Conservation (phyloP, 1,284 basidiomycete species). For the Marasmius sp. region DNA sequence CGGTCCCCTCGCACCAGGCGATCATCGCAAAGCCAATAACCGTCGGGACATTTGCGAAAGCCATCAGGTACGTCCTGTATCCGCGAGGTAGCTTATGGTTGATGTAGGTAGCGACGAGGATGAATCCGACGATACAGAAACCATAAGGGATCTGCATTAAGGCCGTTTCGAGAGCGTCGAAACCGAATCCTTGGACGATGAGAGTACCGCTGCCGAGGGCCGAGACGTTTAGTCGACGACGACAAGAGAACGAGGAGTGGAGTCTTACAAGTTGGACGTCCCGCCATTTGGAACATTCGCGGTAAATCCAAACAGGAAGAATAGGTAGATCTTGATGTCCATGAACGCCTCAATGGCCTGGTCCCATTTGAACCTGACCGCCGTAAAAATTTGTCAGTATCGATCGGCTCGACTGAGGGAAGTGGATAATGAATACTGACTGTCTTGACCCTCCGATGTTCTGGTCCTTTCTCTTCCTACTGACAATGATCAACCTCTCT, state of each 20-base stretch:
- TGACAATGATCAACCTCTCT: slow-evolving; percentile 33
- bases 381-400: not conserved
- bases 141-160: slow-evolving; percentile 39
- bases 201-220: slow-evolving; percentile 21
- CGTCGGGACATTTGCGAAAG: slow-evolving; percentile 22
- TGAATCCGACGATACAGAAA: slow-evolving; percentile 21
- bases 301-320: slow-evolving; percentile 29
- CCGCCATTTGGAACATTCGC: slow-evolving; percentile 28
- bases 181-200: slow-evolving; percentile 41
- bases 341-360: slow-evolving; percentile 30
- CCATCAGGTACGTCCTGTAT: slow-evolving; percentile 25
- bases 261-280: slow-evolving; percentile 24
- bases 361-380: slow-evolving; percentile 26
- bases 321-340: slow-evolving; percentile 29
- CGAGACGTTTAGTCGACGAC: not conserved
- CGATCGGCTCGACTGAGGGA: not conserved
- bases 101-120: slow-evolving; percentile 19
- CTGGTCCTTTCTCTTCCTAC: slow-evolving; percentile 31
- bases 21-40: slow-evolving; percentile 27
- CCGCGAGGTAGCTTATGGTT: slow-evolving; percentile 20
- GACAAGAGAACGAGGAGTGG: not conserved
- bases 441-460: slow-evolving; percentile 25
- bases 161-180: slow-evolving; percentile 37
- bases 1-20: slow-evolving; percentile 22
- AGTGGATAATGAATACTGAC: slow-evolving; percentile 8